Base-by-base conservation (phyloP, 495 filamentous ascomycete genomes). In the Aspergillus affinis region DNA sequence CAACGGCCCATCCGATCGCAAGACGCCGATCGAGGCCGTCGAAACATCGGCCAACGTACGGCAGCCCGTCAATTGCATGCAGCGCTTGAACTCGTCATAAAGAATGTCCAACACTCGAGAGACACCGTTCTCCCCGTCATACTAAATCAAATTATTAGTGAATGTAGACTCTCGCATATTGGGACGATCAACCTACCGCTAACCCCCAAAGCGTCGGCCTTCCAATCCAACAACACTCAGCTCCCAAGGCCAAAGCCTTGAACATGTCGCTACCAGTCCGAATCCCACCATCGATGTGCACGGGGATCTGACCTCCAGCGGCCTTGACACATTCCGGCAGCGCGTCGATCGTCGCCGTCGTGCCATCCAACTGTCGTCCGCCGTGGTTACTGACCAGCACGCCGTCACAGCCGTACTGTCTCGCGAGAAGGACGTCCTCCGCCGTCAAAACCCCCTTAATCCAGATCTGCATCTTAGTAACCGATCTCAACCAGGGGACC, bases 371-470 rank as follows among this genome's bases (percentile, higher is more conserved):
- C 18, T 88, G 87, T 3, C 91, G 69, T 8, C 53, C 53, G 7
- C 53, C 53, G n/a, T 55, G 53, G 19, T 55, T 55, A 15, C 18
- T 20, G 2, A 95, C 65, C 54, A 93, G 84, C 44, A 95, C 84
- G 0, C 81, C 91, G 60, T 78, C 78, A 21, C 93, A 81, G 18
- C 64, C 68, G 23, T 62, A 59, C 9, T 72, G 61, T 18, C 67
- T 61, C 5, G 90, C 91, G 44, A 88, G 74, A 58, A 83, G 84
- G 4, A 88, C 91, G 69, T 95, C 91, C 66, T 91, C 90, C 59
- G 92, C 88, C n/a, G 89, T 90, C 73, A 92, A 89, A 4, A 95
- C 62, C 3, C 91, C 91, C 76, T 95, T 94, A 48, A 95, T 72
- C 58, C 92, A 84, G 48, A 95, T 87, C 0, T 89, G 89, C 61